Evolutionary conservation across 352 stramenopile genomes (phyloP).

Genomic region (Phytophthora sp.): DNA sequence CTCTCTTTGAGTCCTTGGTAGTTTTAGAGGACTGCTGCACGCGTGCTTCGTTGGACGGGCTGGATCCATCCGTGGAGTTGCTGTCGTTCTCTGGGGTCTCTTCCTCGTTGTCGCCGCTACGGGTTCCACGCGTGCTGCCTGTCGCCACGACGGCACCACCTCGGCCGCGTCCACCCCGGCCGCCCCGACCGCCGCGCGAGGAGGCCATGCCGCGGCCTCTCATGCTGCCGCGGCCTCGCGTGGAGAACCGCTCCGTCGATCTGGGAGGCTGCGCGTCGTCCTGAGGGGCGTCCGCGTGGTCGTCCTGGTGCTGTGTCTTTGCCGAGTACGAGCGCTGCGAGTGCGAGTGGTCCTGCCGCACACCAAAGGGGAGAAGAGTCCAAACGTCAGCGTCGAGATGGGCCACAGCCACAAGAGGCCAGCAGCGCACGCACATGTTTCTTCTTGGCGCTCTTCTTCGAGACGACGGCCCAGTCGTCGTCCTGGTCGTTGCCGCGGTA

Average conservation of each 20-base stretch:
- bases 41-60: slow-evolving; percentile 23
- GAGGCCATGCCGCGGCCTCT: slow-evolving; percentile 56
- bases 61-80: slow-evolving; percentile 36
- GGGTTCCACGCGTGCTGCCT: slow-evolving; percentile 32
- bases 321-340: slow-evolving; percentile 42
- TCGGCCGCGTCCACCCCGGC: slow-evolving; percentile 46
- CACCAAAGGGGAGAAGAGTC: too few species aligned
- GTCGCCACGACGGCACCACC: slow-evolving; percentile 33
- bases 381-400: too few species aligned
- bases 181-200: slow-evolving; percentile 57
- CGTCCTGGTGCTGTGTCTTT: slow-evolving; percentile 46
- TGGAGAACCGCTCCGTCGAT: slow-evolving; percentile 41
- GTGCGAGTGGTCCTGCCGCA: slow-evolving; percentile 17
- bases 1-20: slow-evolving; percentile 54
- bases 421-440: slow-evolving; percentile 34
- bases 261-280: slow-evolving; percentile 29
- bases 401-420: background rate
- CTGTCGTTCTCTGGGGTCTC: slow-evolving; percentile 54
- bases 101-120: slow-evolving; percentile 48
- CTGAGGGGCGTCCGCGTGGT: slow-evolving; percentile 20
- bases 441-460: slow-evolving; percentile 86
- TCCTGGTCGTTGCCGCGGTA: slow-evolving; percentile 65
- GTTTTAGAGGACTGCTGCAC: slow-evolving; percentile 35
- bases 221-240: slow-evolving; percentile 46
- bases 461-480: slow-evolving; percentile 79